Conservation (phyloP, 345 rosid genomes). For the Salix exigua region DNA sequence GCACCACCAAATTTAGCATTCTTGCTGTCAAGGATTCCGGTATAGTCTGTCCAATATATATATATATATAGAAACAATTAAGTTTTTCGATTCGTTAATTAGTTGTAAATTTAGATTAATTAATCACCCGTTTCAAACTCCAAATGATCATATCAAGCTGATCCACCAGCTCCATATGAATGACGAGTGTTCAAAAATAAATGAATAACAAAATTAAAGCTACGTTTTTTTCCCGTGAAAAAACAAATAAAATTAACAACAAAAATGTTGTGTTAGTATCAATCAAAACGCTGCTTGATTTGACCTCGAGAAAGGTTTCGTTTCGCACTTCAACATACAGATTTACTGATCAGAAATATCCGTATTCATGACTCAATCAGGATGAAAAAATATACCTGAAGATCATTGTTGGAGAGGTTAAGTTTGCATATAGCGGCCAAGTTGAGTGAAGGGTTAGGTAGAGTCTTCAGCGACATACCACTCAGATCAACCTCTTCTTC, state of each 20-base stretch:
- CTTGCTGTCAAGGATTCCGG: constrained; percentile 84
- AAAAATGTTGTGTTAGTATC: not conserved
- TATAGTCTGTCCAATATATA: constrained; percentile 44
- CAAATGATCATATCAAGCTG: not conserved
- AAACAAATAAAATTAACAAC: not conserved
- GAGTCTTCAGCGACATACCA: constrained; percentile 57
- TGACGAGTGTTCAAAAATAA: not conserved
- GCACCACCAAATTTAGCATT: constrained; percentile 61
- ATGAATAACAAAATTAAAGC: no score
- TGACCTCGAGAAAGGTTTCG: not conserved
- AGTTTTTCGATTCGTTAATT: not conserved
- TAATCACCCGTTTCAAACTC: not conserved
- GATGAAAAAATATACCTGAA: constrained; percentile 42
- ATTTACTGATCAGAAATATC: not conserved
- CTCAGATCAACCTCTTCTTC: constrained; percentile 59
- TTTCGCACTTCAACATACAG: not conserved
- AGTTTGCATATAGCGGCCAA: constrained; percentile 57
- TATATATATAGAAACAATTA: not conserved
- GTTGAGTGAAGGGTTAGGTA: constrained; percentile 55
- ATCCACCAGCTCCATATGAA: not conserved
- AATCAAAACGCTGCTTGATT: not conserved
- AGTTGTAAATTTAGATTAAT: not conserved
- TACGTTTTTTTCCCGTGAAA: not conserved
- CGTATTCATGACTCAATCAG: not conserved
- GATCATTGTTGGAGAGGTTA: constrained; percentile 81